Evolutionary conservation across 2,329 filamentous ascomycete species (phyloP), one percentile per base, ranked within the genome.

Genomic region (Beauveria bassiana): DNA sequence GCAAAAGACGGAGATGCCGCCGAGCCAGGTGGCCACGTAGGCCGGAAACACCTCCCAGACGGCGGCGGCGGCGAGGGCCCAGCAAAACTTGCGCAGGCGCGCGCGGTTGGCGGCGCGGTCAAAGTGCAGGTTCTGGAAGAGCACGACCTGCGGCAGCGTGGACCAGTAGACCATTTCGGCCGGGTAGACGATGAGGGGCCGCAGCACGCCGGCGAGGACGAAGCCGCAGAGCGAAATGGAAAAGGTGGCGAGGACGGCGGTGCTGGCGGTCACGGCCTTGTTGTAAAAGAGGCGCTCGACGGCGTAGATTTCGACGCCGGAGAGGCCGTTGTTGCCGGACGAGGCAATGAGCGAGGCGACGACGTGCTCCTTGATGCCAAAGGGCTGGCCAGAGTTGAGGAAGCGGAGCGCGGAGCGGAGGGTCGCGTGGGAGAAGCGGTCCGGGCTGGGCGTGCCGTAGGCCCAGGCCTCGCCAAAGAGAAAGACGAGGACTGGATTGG

Each of bases 11-110:
- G 68, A 71, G 16, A 77, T 61, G 5, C 73, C 73, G 18, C 68
- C 75, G 5, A 81, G 67, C 38, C 77, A 66, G 2, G 78, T 72
- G 62, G 78, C 74, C 12, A 80, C 73, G 60, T 78, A 80, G 42
- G 79, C 74, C 0, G 79, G 78, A 40, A 82, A 69, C 9, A 78
- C 68, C 53, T 80, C 78, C 72, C 79, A 82, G 16, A 76, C 62
- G 54, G 77, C 74, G 18, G 78, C 70, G 59, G 68, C 65, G 1
- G 66, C 62, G 61, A 75, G 53, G 5, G 64, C 64, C 34, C 62
- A 72, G 22, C 67, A 65, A 34, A 74, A 74, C 42, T 71, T 73
- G 43, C 51, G 63, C 7, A 73, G 66, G 0, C 68, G 70, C 9
- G 61, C 64, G 3, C 63, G 65, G 49, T 72, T 73, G 45, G 64